Base-by-base conservation (phyloP, 768 basidiomycete species). In the Agaricus blazei region DNA sequence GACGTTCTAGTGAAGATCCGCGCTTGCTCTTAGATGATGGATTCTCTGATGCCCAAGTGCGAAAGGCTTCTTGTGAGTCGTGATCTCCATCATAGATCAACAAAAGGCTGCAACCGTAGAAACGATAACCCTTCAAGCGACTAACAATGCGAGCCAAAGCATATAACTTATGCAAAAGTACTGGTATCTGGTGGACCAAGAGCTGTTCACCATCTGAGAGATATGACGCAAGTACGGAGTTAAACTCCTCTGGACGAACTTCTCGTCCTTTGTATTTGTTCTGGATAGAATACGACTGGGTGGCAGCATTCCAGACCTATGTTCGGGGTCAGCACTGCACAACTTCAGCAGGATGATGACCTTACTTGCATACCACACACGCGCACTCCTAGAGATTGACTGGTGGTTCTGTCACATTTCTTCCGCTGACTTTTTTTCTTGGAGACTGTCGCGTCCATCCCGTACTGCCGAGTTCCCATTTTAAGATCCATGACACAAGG, bases 391-490 rank as follows among this genome's bases (percentile, higher is more conserved):
- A 98, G 72, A 12, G 85, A 80, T 61, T 91, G 77, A 68, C 94
- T 98, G 23, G 97, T 98, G 50, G 97, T 98, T 52, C 88, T 79
- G 66, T 97, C 94, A 67, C 97, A 98, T 72, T 99, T 99, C 73
- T 97, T 97, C 52, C 95, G 83, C 74, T 99, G 97, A 66, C 95
- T 98, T 75, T 89, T 94, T 82, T 97, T 98, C 76, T 99, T 99
- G 51, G 84, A 76, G 1, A 85, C 73, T 8, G 88, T 89, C 26
- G 97, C 97, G 62, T 97, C 93, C 74, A 96, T 90, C 19, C 97
- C 97, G 70, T 98, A 98, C 72, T 99, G 97, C 34, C 97, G 79
- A 29, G 95, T 98, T n/a, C 97, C 97, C 97, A 98, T 98, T 77
- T 99, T 99, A 63, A 99, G 75, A 70, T 99, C 97, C 64, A 98